These are phyloP conservation scores for Sporobolomyces phaffii DNA, from an alignment of 768 basidiomycete genomes.

Conservation along the genomic window DNA sequence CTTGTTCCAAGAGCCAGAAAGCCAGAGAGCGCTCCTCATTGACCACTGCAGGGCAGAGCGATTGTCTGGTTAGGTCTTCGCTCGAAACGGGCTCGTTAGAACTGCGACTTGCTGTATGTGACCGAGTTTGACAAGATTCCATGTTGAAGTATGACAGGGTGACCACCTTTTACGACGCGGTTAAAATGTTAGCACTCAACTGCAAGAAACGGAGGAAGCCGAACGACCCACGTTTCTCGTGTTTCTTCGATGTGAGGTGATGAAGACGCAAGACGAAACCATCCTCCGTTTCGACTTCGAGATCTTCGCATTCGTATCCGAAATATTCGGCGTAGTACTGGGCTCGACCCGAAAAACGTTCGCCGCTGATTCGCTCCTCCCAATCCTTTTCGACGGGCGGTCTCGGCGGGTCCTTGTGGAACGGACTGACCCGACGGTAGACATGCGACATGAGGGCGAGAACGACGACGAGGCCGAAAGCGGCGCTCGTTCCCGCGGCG, in stretches of 20 bases:
- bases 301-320: slow-evolving; percentile 50
- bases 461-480: slow-evolving; percentile 47
- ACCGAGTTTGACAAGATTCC: slow-evolving; percentile 39
- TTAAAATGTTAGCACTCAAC: background rate
- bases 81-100: too few relatives aligned
- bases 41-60: slow-evolving; percentile 43
- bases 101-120: slow-evolving; percentile 20
- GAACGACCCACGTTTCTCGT: slow-evolving; percentile 18
- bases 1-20: slow-evolving; percentile 52
- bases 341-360: slow-evolving; percentile 48
- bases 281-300: slow-evolving; percentile 51
- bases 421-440: slow-evolving; percentile 39
- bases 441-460: slow-evolving; percentile 45
- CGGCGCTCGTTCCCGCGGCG: slow-evolving; percentile 45
- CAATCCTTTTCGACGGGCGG: slow-evolving; percentile 46
- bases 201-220: too few relatives aligned
- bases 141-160: slow-evolving; percentile 51
- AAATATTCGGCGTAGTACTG: slow-evolving; percentile 38
- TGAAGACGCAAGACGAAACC: slow-evolving; percentile 46
- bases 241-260: slow-evolving; percentile 28
- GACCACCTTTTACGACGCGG: slow-evolving; percentile 20
- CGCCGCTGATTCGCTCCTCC: slow-evolving; percentile 48
- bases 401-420: slow-evolving; percentile 46
- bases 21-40: slow-evolving; percentile 52
- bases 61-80: too few relatives aligned